Evolutionary conservation across 1,139 yeast species (phyloP), one percentile per base, ranked within the genome.

Genomic region (Candida sp.): DNA sequence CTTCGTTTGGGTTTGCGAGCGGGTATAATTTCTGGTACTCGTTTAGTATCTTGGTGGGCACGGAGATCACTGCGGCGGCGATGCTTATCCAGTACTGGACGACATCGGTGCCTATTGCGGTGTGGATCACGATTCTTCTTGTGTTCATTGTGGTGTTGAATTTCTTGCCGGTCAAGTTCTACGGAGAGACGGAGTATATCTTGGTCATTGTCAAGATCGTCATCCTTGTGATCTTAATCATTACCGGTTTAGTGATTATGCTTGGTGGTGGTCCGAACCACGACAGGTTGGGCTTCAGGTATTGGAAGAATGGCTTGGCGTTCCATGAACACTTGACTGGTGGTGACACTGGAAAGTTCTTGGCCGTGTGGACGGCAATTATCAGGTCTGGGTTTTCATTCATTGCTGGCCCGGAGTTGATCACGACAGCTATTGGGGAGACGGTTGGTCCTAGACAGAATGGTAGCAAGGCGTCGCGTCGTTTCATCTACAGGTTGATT

Each of bases 151-250:
- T 78, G 11, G 56, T 59, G 3, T 61, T 80, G 25, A 80, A 80
- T 56, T 63, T 77, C 61, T 62, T 68, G 44, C 72, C 81, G 6
- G 84, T 85, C 28, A 71, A 69, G 52, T 76, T 73, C 44, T 85
- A 82, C 59, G 90, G 90, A 35, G 90, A 86, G 60, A 72, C 85
- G 6, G 90, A 86, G 63, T 86, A 83, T 62, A 82, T 84, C 81
- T 73, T 86, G 55, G 90, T 45, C 12, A 3, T 33, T n/a, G 12
- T 86, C 52, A 87, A 75, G 53, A 64, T 75, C 54, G 61, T 74
- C 47, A 67, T 75, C 4, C 67, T 74, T 45, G 58, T 68, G 3
- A 78, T 78, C 3, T 67, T 75, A 53, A 72, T 75, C 48, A 72
- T 76, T 40, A 62, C 72, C 50, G 79, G 79, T n/a, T 67, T 69